Base-by-base conservation (phyloP, 129 eudicot species). In the Tanacetum coccineum region DNA sequence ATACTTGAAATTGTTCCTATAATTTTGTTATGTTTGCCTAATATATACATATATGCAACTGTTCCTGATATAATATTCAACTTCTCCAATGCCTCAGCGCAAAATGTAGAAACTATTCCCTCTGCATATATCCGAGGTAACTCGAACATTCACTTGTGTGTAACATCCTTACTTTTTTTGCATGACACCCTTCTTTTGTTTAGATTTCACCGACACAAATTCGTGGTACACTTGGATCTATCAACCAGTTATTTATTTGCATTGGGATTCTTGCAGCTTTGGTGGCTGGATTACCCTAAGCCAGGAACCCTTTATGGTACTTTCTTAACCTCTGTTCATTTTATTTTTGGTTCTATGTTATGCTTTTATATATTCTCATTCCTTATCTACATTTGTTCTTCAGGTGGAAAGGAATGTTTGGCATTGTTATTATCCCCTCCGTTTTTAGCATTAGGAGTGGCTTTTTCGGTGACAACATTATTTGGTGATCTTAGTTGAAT, bases 371-470 rank as follows among this genome's bases (percentile, higher is more conserved):
- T 22, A 20, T 25, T 26, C 36, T 11, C 13, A 21, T 17, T 40
- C 63, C 40, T 68, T 68, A 18, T 74, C 2, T 77, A 4, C 22
- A 1, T 64, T 21, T 46, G 13, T 67, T 60, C 14, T 69, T 40
- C 66, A 91, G 96, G 96, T 93, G 96, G 98, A 79, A 96, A 67
- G 70, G 87, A 76, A 93, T 93, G 98, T 93, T 88, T 77, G 93
- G 91, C 68, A 62, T 88, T 86, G 89, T 95, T 46, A 56, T 81
- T 58, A 68, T 92, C 71, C 95, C 98, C 42, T 84, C 98, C 14
- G 78, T 93, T n/a, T n/a, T n/a, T n/a, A n/a, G n/a, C n/a, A n/a
- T n/a, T n/a, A n/a, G n/a, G n/a, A n/a, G n/a, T n/a, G n/a, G n/a
- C n/a, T n/a, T n/a, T n/a, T n/a, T n/a, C n/a, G n/a, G n/a, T n/a